These are phyloP conservation scores for Yamadazyma sp. DNA, from an alignment of 1,139 yeast species.

Conservation along the genomic window DNA sequence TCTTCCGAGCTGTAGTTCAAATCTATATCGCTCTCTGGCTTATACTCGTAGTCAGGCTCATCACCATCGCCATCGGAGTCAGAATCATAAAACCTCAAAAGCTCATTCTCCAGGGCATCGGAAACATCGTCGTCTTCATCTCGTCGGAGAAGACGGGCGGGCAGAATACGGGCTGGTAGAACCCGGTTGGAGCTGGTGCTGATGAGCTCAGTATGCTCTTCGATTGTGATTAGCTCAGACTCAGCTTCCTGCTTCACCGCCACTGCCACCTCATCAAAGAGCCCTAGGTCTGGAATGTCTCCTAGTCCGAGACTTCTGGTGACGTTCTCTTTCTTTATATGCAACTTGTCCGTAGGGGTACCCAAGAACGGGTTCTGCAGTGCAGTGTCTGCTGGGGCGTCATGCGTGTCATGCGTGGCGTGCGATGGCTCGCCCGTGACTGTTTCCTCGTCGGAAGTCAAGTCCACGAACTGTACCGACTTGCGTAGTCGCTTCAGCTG, in stretches of 20 bases:
- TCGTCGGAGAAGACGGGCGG: neutral
- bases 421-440: too few species aligned
- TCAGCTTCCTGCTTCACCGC: too few species aligned
- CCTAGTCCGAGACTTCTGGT: neutral
- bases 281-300: neutral
- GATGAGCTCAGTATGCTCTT: too few species aligned
- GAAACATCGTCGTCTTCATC: neutral
- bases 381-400: too few species aligned
- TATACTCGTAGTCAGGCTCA: constrained; percentile 11
- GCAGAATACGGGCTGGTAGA: neutral
- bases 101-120: neutral
- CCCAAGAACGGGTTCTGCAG: too few species aligned
- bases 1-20: constrained; percentile 14
- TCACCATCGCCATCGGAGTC: constrained; percentile 12
- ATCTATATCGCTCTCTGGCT: constrained; percentile 14
- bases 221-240: too few species aligned
- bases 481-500: constrained; percentile 2
- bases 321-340: neutral
- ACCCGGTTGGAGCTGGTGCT: too few species aligned
- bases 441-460: constrained; percentile 5
- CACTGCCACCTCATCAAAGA: too few species aligned
- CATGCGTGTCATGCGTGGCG: too few species aligned
- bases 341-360: neutral
- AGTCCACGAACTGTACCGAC: constrained; percentile 8
- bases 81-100: constrained; percentile 14